These are phyloP conservation scores for Rhizopogon sp. DNA, from an alignment of 768 basidiomycete species.

Conservation along the genomic window DNA sequence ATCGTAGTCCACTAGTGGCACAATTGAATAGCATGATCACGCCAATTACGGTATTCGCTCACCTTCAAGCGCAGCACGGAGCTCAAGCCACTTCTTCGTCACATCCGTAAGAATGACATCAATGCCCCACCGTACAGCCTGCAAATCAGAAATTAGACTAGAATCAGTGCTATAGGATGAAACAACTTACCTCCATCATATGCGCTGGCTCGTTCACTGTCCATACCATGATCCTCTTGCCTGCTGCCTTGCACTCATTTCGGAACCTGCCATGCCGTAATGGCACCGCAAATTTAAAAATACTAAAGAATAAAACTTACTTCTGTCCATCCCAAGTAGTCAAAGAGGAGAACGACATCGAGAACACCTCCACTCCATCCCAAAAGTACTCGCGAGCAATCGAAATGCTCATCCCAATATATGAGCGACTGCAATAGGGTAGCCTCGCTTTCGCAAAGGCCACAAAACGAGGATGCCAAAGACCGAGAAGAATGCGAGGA, in stretches of 20 bases:
- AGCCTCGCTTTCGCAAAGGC: constrained; percentile 67
- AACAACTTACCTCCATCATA: constrained; percentile 75
- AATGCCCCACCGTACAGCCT: constrained; percentile 79
- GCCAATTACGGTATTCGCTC: constrained; percentile 14
- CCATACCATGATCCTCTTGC: constrained; percentile 91
- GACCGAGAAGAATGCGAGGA: constrained; percentile 73
- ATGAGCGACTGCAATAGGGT: constrained; percentile 79
- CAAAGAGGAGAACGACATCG: constrained; percentile 71
- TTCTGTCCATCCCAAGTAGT: constrained; percentile 67
- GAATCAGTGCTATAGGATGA: not conserved
- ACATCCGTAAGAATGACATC: constrained; percentile 76
- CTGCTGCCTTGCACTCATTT: constrained; percentile 67
- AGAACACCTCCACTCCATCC: constrained; percentile 82
- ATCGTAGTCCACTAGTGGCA: constrained; percentile 56
- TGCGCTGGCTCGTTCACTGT: constrained; percentile 88
- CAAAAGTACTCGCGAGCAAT: constrained; percentile 87
- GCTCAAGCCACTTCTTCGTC: constrained; percentile 61
- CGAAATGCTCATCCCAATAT: constrained; percentile 72
- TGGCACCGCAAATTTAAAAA: constrained; percentile 1
- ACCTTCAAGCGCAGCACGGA: constrained; percentile 58
- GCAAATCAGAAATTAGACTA: constrained; percentile 1
- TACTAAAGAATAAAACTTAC: constrained; percentile 30
- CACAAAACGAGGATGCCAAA: constrained; percentile 93
- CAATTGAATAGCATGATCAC: not conserved
- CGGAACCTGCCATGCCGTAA: constrained; percentile 54